Conservation (phyloP, 768 basidiomycete genomes). For the Russula sp. region DNA sequence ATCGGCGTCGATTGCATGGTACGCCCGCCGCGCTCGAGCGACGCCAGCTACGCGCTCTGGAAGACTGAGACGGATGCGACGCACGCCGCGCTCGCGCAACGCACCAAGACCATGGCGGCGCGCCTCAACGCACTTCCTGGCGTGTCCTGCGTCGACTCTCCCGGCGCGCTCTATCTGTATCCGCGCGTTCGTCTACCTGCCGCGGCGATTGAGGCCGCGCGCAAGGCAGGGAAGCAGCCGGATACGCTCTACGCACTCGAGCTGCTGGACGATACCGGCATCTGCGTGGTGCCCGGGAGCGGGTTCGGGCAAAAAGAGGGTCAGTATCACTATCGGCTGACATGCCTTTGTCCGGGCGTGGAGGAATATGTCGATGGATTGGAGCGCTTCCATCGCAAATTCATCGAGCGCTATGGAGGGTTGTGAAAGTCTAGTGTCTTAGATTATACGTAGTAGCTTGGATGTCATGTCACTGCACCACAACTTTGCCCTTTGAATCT, state of each 20-base stretch:
- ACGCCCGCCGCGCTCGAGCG: slow-evolving; percentile 74
- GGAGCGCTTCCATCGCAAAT: slow-evolving; percentile 63
- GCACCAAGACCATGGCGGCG: slow-evolving; percentile 64
- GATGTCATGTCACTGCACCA: no score
- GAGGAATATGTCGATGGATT: slow-evolving; percentile 87
- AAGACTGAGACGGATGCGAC: slow-evolving; percentile 76
- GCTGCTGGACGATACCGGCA: slow-evolving; percentile 82
- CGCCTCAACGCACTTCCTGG: slow-evolving; percentile 80
- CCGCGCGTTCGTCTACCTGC: slow-evolving; percentile 71
- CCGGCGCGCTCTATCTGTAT: slow-evolving; percentile 92
- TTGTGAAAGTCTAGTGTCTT: not conserved
- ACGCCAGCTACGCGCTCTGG: slow-evolving; percentile 72
- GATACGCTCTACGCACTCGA: slow-evolving; percentile 85
- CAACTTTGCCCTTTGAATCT: not conserved
- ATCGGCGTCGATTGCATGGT: slow-evolving; percentile 92
- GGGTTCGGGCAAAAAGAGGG: slow-evolving; percentile 93
- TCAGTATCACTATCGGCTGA: slow-evolving; percentile 86
- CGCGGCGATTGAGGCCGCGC: slow-evolving; percentile 67
- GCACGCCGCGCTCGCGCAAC: slow-evolving; percentile 62
- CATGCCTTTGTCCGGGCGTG: slow-evolving; percentile 90
- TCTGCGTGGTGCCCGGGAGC: slow-evolving; percentile 88
- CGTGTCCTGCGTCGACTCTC: slow-evolving; percentile 83
- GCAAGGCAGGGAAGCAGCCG: slow-evolving; percentile 63
- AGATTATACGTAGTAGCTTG: no score
- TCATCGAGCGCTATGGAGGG: slow-evolving; percentile 43